Base-by-base conservation (phyloP, 495 filamentous ascomycete species). In the Astrothelium subdiscretum region DNA sequence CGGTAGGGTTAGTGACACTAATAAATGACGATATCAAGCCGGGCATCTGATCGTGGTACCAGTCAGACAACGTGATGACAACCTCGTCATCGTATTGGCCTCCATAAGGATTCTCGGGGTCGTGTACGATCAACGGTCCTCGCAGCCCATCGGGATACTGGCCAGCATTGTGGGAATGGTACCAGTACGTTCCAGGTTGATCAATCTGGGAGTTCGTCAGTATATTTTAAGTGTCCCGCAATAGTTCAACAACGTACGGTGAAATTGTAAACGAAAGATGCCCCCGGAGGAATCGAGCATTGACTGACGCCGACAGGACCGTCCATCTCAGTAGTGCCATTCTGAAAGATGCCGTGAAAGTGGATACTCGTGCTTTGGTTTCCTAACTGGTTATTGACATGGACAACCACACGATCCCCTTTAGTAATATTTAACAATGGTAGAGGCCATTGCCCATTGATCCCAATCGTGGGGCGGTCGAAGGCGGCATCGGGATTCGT, bases 111-210 rank as follows among this genome's bases (percentile, higher is more conserved):
- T 77, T 73, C 0, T 81, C 65, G 2, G 81, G 81, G 67, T 91
- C 88, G 57, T 90, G 81, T 40, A 94, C 75, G 48, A 92, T 83
- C 42, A 94, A 71, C 0, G 88, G 81, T 1, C 86, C 87, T 52
- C 86, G 79, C 32, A 88, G 79, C 31, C 89, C 89, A 70, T 94
- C 89, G 1, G 89, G 86, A 59, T 90, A 91, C 69, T 89, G 87
- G 5, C 77, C 80, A 48, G 76, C 74, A 20, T 79, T 35, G 67
- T 92, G 88, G 13, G 85, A 89, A 70, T 92, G 88, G 67, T 91
- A 92, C 89, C 89, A 92, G 72, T 89, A 91, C 0, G 87, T 89
- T 31, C 88, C 88, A 12, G 82, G 82, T 70, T 91, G 85, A 62
- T 87, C 75, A 22, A 82, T 69, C 73, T 89, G 35, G 5, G 18